A percentile compares a stretch with the other conserved stretches of the same genome.
phyloP scores from a whole-genome alignment of 495 filamentous ascomycete genomes.

The Hamigera avellanea region DNA sequence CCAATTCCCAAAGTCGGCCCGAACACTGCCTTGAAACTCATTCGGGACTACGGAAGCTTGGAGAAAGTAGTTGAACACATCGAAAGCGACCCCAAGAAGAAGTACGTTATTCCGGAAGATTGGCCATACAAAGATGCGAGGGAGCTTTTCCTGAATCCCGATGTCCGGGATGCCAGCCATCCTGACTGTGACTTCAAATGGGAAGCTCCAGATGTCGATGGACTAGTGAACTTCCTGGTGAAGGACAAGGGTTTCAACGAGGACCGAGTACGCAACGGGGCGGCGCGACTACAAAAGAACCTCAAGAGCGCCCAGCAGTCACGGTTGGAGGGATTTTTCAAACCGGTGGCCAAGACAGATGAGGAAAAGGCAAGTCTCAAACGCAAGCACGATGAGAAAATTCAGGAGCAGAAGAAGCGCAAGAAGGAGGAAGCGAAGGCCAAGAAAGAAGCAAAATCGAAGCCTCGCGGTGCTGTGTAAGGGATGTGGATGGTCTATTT shows the following conservation, averaged over 20 bases:
- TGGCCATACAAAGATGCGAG: slow-evolving; percentile 93
- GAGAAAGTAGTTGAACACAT: slow-evolving; percentile 78
- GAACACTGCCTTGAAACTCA: slow-evolving; percentile 80
- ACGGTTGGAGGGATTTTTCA: slow-evolving; percentile 96
- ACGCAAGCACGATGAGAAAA: slow-evolving; percentile 85
- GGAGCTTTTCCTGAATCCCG: slow-evolving; percentile 78
- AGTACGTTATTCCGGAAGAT: slow-evolving; percentile 75
- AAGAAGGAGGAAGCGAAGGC: slow-evolving; percentile 74
- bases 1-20: slow-evolving; percentile 91
- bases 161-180: slow-evolving; percentile 76
- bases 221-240: slow-evolving; percentile 77
- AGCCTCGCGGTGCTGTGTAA: slow-evolving; percentile 61
- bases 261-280: slow-evolving; percentile 73
- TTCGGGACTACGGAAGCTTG: slow-evolving; percentile 76
- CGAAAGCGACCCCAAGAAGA: slow-evolving; percentile 60
- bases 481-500: neutral
- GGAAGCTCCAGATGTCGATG: slow-evolving; percentile 85
- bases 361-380: slow-evolving; percentile 73
- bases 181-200: slow-evolving; percentile 94
- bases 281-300: slow-evolving; percentile 68
- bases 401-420: slow-evolving; percentile 85
- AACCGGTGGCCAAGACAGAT: slow-evolving; percentile 77
- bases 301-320: slow-evolving; percentile 82
- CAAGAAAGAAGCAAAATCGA: slow-evolving; percentile 83
- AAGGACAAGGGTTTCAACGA: slow-evolving; percentile 94